Evolutionary conservation across 73 alveolate genomes (phyloP), one percentile per base, ranked within the genome.

Genomic region (Paramecium caudatum): DNA sequence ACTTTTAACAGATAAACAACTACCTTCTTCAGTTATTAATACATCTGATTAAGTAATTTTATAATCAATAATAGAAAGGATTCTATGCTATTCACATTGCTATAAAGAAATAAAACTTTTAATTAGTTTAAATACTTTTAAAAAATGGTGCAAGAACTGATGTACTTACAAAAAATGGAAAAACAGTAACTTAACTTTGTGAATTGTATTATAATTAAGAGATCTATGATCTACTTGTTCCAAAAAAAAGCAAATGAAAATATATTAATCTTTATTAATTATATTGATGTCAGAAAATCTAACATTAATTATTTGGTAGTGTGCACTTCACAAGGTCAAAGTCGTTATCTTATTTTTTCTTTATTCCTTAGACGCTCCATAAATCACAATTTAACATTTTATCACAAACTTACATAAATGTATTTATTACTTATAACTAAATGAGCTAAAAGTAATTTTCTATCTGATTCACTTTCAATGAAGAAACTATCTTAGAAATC

Each of bases 61-160:
- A 7, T 49, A 4, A 1, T 27, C 23, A 4, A 55, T 55, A 9
- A 17, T 55, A 74, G 65, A 74, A 45, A 74, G 88, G 88, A 39
- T 41, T 41, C 30, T 74, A 15, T 41, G 70, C 69, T 8, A 17
- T 39, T 23, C 88, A 74, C 43, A n/a, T 74, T 23, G 87, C 87
- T 9, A 39, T 39, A 1, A 45, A 27, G 41, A 39, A 74, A 21
- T 19, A 43, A 10, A 39, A 39, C 19, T 27, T 30, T 36, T 21
- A 16, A 12, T 19, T 74, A 12, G 17, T 74, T 0, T 39, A 39
- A 19, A 30, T 41, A 39, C 33, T 74, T 0, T 21, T 74, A 21
- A 5, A 37, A 8, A n/a, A 39, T 70, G 65, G 87, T 12, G 87
- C 65, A 1, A 41, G 45, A 23, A 32, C 39, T 12, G 7, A 34